phyloP scores from a whole-genome alignment of 169 alveolate genomes.

The Cryptosporidium bovis region DNA sequence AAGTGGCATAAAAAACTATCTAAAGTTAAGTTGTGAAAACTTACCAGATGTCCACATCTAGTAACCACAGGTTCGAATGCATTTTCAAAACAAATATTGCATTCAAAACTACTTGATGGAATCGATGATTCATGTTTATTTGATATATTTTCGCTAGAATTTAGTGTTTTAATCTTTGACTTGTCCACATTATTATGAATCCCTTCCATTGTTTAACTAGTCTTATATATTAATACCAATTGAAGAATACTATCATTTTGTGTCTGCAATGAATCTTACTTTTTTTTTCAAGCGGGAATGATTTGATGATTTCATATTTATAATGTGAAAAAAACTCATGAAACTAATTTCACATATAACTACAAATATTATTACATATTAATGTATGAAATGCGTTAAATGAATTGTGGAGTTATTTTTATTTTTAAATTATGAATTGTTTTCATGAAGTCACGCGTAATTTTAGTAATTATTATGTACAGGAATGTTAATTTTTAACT shows the following conservation, averaged over 20 bases:
- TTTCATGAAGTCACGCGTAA: no score
- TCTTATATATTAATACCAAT: not conserved
- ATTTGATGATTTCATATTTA: not conserved
- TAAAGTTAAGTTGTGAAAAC: conserved; percentile 43
- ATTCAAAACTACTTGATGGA: conserved; percentile 87
- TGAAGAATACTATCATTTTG: not conserved
- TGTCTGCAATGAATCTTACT: not conserved
- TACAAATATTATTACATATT: no score
- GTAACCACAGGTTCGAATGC: conserved; percentile 97
- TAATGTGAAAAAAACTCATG: not conserved
- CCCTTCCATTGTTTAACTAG: not conserved
- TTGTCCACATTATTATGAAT: no score
- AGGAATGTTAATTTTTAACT: no score
- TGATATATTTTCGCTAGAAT: no score
- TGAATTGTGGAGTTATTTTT: no score
- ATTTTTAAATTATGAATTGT: no score
- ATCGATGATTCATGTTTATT: conserved; percentile 11
- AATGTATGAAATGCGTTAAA: no score
- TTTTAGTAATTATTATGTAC: no score
- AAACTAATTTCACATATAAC: no score
- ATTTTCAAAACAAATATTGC: conserved; percentile 96
- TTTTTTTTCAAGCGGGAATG: conserved; percentile 2
- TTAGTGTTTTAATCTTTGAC: no score
- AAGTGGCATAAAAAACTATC: conserved; percentile 25
- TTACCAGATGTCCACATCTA: conserved; percentile 94